phyloP scores from a whole-genome alignment of 1,284 basidiomycete genomes.

The Tetrapyrgos nigripes region DNA sequence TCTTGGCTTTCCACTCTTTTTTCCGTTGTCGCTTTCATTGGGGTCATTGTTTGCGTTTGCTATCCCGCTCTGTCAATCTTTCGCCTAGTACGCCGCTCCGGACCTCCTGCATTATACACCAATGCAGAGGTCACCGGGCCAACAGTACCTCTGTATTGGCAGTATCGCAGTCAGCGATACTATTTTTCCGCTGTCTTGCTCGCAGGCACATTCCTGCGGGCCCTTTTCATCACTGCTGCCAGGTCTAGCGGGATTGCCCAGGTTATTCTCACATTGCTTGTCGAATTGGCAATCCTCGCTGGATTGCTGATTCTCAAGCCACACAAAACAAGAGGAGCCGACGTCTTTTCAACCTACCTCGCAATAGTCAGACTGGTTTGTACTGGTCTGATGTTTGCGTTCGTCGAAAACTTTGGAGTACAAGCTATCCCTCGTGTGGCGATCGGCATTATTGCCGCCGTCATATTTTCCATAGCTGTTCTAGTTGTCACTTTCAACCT shows the following conservation, averaged over 20 bases:
- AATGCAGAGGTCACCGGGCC: conserved; percentile 40
- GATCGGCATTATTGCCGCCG: conserved; percentile 69
- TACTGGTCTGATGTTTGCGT: conserved; percentile 70
- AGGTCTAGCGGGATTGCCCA: conserved; percentile 72
- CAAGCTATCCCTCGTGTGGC: conserved; percentile 77
- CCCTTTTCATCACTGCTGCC: conserved; percentile 79
- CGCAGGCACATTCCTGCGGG: conserved; percentile 63
- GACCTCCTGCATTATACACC: conserved; percentile 45
- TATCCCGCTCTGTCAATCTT: conserved; percentile 53
- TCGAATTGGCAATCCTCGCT: conserved; percentile 70
- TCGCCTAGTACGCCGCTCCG: conserved; percentile 46
- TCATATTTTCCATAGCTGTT: conserved; percentile 65
- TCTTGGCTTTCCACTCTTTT: conserved; percentile 81
- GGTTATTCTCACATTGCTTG: conserved; percentile 70
- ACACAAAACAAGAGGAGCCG: conserved; percentile 59
- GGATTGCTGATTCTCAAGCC: conserved; percentile 62
- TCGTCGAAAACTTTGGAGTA: conserved; percentile 64
- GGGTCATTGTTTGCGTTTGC: conserved; percentile 51
- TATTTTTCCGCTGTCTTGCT: conserved; percentile 65
- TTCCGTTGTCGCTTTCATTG: conserved; percentile 71
- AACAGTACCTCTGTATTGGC: conserved; percentile 59
- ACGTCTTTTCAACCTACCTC: conserved; percentile 70
- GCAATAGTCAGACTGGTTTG: conserved; percentile 68
- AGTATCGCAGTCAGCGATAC: conserved; percentile 61
- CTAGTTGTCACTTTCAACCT: conserved; percentile 68